Percentiles rank a stretch among this genome's conserved stretches.
Conservation (phyloP, 345 rosid species). For the Acer yangbiense region DNA sequence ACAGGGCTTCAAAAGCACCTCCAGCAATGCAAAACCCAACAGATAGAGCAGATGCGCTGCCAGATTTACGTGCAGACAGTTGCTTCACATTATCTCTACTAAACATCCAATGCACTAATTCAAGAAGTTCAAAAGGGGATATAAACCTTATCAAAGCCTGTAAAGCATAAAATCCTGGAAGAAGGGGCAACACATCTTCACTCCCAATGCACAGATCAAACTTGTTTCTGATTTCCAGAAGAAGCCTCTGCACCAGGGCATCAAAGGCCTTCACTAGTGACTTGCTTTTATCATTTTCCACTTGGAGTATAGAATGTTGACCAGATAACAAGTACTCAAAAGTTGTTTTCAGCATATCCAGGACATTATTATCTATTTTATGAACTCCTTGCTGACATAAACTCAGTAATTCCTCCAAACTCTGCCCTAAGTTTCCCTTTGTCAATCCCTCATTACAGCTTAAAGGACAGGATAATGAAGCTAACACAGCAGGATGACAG, state of each 20-base stretch:
- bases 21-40: conserved; percentile 65
- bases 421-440: conserved; percentile 31
- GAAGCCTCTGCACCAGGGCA: conserved; percentile 46
- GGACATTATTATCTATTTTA: conserved; percentile 57
- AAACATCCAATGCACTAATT: conserved; percentile 60
- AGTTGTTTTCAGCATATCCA: conserved; percentile 57
- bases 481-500: conserved; percentile 60
- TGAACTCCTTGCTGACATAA: conserved; percentile 43
- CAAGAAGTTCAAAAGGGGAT: conserved; percentile 76
- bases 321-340: conserved; percentile 51
- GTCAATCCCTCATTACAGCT: conserved; percentile 38
- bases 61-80: conserved; percentile 27
- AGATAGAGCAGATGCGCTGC: conserved; percentile 34
- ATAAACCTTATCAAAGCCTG: conserved; percentile 55
- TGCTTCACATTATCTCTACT: conserved; percentile 40
- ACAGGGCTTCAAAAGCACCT: conserved; percentile 65
- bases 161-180: conserved; percentile 55
- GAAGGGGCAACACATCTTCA: conserved; percentile 45
- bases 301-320: conserved; percentile 22
- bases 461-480: conserved; percentile 53
- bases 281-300: conserved; percentile 33
- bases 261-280: conserved; percentile 47
- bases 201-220: conserved; percentile 50
- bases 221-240: conserved; percentile 42
- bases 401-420: conserved; percentile 42